These are phyloP conservation scores for Cladorrhinum sp. DNA, from an alignment of 2,329 filamentous ascomycete genomes.

Conservation along the genomic window DNA sequence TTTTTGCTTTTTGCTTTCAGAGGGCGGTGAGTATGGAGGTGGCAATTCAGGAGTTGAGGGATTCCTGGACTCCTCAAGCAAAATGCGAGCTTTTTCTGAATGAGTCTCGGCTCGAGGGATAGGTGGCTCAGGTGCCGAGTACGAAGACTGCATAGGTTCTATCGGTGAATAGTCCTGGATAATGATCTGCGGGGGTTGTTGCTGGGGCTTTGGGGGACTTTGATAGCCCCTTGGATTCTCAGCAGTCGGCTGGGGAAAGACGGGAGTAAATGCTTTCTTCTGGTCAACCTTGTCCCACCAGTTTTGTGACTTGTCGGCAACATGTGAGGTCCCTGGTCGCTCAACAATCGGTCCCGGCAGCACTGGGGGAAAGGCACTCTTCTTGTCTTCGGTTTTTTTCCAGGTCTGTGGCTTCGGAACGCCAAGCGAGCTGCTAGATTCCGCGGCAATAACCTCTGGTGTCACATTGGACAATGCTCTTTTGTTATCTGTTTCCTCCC, in stretches of 20 bases:
- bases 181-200: conserved; percentile 20
- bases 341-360: background rate
- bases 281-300: background rate
- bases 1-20: conserved; percentile 34
- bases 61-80: conserved; percentile 37
- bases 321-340: background rate
- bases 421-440: background rate
- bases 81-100: conserved; percentile 39
- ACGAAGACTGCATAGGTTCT: background rate
- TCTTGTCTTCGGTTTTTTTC: conserved; percentile 2
- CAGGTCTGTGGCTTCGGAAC: background rate
- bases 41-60: conserved; percentile 40
- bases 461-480: conserved; percentile 5
- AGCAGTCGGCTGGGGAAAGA: background rate
- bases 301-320: background rate
- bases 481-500: conserved; percentile 31
- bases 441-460: background rate
- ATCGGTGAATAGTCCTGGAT: conserved; percentile 20
- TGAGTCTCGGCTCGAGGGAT: conserved; percentile 24
- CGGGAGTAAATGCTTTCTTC: background rate
- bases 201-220: conserved; percentile 1
- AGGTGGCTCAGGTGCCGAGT: conserved; percentile 4
- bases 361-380: background rate
- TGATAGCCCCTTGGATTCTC: background rate
- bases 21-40: conserved; percentile 55